A percentile compares a stretch with the other conserved stretches of the same genome.
phyloP scores from a whole-genome alignment of 257 asterid species.

The Solanum sejunctum region DNA sequence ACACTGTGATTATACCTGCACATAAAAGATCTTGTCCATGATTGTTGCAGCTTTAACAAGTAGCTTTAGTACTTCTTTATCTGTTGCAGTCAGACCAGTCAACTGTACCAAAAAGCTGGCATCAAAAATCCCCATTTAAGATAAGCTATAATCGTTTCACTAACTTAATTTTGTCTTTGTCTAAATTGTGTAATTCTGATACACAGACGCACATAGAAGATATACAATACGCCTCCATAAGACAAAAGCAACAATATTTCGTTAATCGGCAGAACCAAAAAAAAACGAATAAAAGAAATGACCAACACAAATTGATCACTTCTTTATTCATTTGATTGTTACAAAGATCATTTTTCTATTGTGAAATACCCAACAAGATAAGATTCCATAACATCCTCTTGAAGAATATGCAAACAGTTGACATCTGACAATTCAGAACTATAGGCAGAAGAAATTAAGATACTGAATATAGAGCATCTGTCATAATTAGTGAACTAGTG shows the following conservation, averaged over 20 bases:
- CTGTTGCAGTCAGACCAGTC: slow-evolving; percentile 56
- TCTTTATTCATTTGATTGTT: not conserved
- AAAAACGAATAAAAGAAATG: not conserved
- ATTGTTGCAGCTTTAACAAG: slow-evolving; percentile 64
- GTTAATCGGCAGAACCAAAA: not conserved
- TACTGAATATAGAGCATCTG: not conserved
- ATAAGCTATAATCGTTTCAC: not conserved
- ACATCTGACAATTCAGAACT: not conserved
- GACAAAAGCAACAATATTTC: not conserved
- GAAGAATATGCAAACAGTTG: not conserved
- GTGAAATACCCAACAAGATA: not conserved
- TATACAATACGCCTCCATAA: not conserved
- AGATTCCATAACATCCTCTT: not conserved
- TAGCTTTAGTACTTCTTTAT: slow-evolving; percentile 54
- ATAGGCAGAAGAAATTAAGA: not conserved
- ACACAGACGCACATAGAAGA: not conserved
- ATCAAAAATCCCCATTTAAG: not conserved
- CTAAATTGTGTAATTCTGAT: not conserved
- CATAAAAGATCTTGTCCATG: slow-evolving; percentile 65
- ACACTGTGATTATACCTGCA: slow-evolving; percentile 43
- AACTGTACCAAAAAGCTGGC: slow-evolving; percentile 27
- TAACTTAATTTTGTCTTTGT: not conserved
- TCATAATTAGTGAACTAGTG: not conserved
- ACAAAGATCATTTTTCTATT: not conserved
- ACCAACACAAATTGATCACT: not conserved